Conservation (phyloP, 2,329 filamentous ascomycete genomes). For the Cladosporium velox region DNA sequence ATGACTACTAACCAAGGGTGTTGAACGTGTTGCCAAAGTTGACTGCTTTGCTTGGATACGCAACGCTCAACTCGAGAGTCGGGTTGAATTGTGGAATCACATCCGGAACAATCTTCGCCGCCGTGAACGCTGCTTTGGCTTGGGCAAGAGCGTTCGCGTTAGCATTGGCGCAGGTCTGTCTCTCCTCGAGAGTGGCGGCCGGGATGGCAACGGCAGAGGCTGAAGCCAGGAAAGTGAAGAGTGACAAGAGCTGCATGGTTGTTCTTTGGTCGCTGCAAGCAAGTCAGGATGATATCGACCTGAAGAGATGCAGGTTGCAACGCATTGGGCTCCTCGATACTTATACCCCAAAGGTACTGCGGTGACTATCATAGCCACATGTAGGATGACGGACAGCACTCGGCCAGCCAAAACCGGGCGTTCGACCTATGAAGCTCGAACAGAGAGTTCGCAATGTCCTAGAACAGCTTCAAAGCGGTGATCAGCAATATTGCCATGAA, state of each 20-base stretch:
- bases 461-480: not conserved
- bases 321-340: not conserved
- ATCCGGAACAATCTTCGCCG: conserved; percentile 27
- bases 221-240: conserved; percentile 22
- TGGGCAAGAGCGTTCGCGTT: conserved; percentile 20
- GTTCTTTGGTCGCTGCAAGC: too few species aligned
- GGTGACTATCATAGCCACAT: too few species aligned
- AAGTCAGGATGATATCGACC: not conserved
- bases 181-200: conserved; percentile 21
- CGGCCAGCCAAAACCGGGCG: not conserved
- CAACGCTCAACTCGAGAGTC: conserved; percentile 20
- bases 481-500: not conserved
- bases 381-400: not conserved
- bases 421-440: too few species aligned
- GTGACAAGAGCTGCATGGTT: conserved; percentile 25
- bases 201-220: conserved; percentile 20
- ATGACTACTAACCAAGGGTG: conserved; percentile 22
- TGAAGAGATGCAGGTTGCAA: not conserved
- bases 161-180: conserved; percentile 24
- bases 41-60: conserved; percentile 27
- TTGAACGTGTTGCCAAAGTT: conserved; percentile 29
- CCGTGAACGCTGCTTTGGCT: conserved; percentile 24
- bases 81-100: conserved; percentile 29
- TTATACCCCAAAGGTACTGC: too few species aligned
- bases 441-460: too few species aligned